Base-by-base conservation (phyloP, 2,329 filamentous ascomycete genomes). In the Hymenoscyphus infarciens region DNA sequence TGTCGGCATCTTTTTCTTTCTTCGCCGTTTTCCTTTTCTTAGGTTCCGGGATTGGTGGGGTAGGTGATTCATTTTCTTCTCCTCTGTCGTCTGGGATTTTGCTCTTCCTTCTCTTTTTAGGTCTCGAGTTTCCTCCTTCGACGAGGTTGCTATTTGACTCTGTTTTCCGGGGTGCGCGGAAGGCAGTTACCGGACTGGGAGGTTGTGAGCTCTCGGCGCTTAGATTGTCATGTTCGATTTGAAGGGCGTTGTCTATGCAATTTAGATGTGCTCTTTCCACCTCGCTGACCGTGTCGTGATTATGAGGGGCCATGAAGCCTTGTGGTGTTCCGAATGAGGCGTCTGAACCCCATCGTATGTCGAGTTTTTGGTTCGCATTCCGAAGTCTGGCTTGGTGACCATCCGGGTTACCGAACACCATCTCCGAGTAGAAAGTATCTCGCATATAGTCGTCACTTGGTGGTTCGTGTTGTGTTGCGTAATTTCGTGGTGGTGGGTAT, bases 291-390 rank as follows among this genome's bases (percentile, higher is more conserved):
- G 84, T 84, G 42, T 87, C 85, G 67, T 83, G 81, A 63, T 81
- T 76, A 6, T 81, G 79, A 10, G 79, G 78, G 0, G 86, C 82
- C 6, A 83, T 76, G 69, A 87, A 91, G n/a, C 80, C 81, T 68
- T 84, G 83, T 5, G 80, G 73, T 25, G 76, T 74, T 64, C 77
- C 81, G 72, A 91, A 91, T 62, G 79, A 84, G n/a, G 81, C 74
- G 73, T 91, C 88, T 0, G 88, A 88, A 10, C 88, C 88, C 83
- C 86, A 91, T 65, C 84, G 83, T 54, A 89, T 78, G 45, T 73
- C 72, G 13, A 66, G 65, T 59, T 82, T 79, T 22, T 66, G 67
- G 49, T 59, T 64, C 11, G 63, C 57, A 4, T 58, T 59, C 64
- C 65, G 63, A 3, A 65, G 67, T 25, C 63, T 63, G 57, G 64